Percentiles rank a stretch among this genome's conserved stretches.
These are phyloP conservation scores for Hortiboletus flavorubellus DNA, from an alignment of 768 basidiomycete species.

Conservation along the genomic window DNA sequence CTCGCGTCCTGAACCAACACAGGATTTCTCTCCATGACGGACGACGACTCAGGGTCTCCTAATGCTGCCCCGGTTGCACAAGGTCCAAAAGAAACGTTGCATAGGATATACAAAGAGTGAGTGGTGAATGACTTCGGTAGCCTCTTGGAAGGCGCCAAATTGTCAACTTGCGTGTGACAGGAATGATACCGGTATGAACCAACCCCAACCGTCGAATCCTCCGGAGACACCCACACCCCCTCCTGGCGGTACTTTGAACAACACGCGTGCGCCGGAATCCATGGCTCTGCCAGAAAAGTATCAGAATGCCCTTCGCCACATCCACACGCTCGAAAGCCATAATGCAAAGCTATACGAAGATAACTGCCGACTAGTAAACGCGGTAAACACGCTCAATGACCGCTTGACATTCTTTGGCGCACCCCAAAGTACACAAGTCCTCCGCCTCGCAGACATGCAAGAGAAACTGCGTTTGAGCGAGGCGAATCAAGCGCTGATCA, in stretches of 20 bases:
- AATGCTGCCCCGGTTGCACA: slow-evolving; percentile 14
- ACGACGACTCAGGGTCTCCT: slow-evolving; percentile 1
- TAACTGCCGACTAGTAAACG: slow-evolving; percentile 32
- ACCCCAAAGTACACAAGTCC: slow-evolving; percentile 14
- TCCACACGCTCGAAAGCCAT: slow-evolving; percentile 30
- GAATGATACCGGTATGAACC: background rate
- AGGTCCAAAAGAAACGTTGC: background rate
- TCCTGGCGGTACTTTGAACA: slow-evolving; percentile 10
- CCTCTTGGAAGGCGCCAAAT: background rate
- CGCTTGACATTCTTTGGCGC: slow-evolving; percentile 23
- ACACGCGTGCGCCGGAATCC: slow-evolving; percentile 44
- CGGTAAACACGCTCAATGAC: slow-evolving; percentile 31
- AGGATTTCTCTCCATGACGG: slow-evolving; percentile 4
- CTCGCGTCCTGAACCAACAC: background rate
- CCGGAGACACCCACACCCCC: slow-evolving; percentile 4
- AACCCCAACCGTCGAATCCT: background rate
- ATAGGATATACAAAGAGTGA: slow-evolving; percentile 8
- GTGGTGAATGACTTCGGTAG: background rate
- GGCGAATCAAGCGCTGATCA: slow-evolving; percentile 11
- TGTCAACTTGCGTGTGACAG: slow-evolving; percentile 3
- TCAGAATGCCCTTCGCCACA: slow-evolving; percentile 26
- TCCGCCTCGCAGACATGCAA: slow-evolving; percentile 21
- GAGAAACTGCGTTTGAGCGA: slow-evolving; percentile 27
- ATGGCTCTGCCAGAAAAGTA: slow-evolving; percentile 34
- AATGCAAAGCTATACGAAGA: slow-evolving; percentile 38